Evolutionary conservation across 1,139 yeast species (phyloP).

Genomic region (Diutina sp.): DNA sequence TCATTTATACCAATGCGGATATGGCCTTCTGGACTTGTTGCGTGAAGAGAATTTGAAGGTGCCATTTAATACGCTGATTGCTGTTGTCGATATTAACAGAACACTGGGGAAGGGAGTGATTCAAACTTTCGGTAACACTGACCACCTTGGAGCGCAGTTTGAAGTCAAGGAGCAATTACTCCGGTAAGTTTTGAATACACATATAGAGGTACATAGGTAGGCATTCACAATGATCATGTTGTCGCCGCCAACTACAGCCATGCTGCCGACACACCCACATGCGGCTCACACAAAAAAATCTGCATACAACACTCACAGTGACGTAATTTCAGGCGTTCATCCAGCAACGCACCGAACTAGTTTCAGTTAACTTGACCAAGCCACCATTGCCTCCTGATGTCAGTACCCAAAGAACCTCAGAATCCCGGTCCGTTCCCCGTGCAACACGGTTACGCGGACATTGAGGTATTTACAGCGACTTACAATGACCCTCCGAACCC

Average conservation of each 20-base stretch:
- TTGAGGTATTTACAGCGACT: constrained; percentile 18
- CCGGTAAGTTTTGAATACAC: constrained; percentile 9
- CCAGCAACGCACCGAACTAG: neutral
- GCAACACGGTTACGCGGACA: constrained; percentile 22
- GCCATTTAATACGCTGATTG: constrained; percentile 63
- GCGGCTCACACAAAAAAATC: neutral
- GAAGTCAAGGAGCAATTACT: constrained; percentile 23
- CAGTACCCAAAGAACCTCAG: constrained; percentile 19
- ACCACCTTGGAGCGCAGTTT: constrained; percentile 42
- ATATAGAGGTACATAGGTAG: too few species aligned
- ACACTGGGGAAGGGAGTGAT: constrained; percentile 26
- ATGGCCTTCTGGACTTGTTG: constrained; percentile 22
- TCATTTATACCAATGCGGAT: constrained; percentile 27
- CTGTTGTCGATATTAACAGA: constrained; percentile 43
- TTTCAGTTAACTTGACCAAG: neutral
- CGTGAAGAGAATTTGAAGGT: constrained; percentile 36
- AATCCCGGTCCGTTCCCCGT: constrained; percentile 15
- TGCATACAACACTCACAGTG: neutral
- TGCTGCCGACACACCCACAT: neutral
- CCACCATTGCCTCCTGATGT: constrained; percentile 7
- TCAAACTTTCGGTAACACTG: constrained; percentile 44
- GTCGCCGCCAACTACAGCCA: neutral
- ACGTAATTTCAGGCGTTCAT: neutral
- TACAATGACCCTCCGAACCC: constrained; percentile 20
- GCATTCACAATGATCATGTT: neutral